Conservation (phyloP, 805 yeast species). For the Diddensiella santjacobensis region DNA sequence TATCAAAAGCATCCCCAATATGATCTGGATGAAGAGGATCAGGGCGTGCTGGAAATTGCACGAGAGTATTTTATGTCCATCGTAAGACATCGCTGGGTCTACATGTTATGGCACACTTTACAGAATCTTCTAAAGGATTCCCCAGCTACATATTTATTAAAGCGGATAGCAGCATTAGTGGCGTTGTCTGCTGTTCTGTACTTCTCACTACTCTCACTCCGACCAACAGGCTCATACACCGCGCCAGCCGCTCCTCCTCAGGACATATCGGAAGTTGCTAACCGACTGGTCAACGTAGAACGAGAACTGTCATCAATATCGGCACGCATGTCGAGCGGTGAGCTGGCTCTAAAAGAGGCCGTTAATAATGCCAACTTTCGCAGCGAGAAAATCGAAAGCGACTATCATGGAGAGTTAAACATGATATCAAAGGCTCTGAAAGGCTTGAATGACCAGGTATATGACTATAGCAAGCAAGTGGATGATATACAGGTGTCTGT, state of each 20-base stretch:
- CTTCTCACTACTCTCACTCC: background rate
- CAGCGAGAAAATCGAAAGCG: background rate
- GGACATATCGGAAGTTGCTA: conserved; percentile 14
- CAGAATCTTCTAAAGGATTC: background rate
- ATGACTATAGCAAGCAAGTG: background rate
- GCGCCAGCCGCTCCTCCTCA: conserved; percentile 17
- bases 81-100: background rate
- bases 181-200: background rate
- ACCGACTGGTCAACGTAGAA: conserved; percentile 19
- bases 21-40: background rate
- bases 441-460: background rate
- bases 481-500: background rate
- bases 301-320: conserved; percentile 13
- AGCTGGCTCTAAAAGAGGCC: conserved; percentile 10
- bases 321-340: background rate
- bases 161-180: background rate
- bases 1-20: background rate
- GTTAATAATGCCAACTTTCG: background rate
- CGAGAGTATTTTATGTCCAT: background rate
- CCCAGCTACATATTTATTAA: background rate
- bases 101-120: background rate
- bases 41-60: background rate
- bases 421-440: conserved; percentile 2
- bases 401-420: conserved; percentile 4
- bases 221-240: background rate